phyloP scores from a whole-genome alignment of 768 basidiomycete genomes.

The Symmetrospora coprosmae region DNA sequence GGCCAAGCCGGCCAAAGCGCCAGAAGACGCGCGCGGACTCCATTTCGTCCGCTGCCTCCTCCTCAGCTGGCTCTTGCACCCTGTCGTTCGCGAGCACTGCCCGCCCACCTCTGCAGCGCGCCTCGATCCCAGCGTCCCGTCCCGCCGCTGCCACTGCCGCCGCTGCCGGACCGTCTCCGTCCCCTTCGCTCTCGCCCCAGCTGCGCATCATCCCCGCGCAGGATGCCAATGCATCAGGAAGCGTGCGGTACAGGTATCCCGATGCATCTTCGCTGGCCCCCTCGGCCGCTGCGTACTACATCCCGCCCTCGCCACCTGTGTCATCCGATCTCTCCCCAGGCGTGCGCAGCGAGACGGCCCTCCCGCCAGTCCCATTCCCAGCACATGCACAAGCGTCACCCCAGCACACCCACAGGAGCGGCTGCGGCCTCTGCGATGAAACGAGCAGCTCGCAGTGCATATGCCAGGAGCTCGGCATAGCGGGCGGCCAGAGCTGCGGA shows the following conservation, averaged over 20 bases:
- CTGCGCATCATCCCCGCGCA: not conserved
- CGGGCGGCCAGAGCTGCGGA: too few species aligned
- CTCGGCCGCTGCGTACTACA: not conserved
- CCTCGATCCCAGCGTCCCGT: too few species aligned
- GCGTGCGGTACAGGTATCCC: not conserved
- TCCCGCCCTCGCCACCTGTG: not conserved
- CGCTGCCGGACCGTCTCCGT: not conserved
- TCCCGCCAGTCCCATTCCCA: not conserved
- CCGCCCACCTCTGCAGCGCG: too few species aligned
- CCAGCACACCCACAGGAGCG: not conserved
- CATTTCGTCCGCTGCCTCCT: not conserved
- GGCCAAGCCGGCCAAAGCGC: not conserved
- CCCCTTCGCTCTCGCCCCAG: not conserved
- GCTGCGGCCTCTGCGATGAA: conserved; percentile 5
- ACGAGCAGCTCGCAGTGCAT: not conserved
- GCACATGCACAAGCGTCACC: not conserved
- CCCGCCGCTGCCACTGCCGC: not conserved
- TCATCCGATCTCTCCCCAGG: not conserved
- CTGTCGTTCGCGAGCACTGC: not conserved
- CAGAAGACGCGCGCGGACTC: conserved; percentile 14
- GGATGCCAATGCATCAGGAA: not conserved
- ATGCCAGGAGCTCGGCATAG: conserved; percentile 7
- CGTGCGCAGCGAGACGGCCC: too few species aligned
- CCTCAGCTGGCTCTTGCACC: not conserved
- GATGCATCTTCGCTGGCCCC: not conserved